Conservation (phyloP, 1,284 basidiomycete species). For the Sporisorium scitamineum region DNA sequence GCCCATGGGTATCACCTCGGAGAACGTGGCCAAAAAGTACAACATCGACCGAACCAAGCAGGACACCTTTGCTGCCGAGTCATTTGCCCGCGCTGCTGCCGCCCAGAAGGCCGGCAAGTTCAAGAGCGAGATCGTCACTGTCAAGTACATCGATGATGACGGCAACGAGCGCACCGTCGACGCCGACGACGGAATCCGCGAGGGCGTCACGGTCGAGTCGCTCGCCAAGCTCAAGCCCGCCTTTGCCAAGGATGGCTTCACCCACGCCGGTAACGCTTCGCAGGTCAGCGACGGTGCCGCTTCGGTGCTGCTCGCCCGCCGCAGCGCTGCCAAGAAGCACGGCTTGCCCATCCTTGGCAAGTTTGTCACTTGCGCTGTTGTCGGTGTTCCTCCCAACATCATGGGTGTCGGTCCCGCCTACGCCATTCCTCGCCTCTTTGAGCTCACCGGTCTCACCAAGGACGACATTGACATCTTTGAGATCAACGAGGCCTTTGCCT, state of each 20-base stretch:
- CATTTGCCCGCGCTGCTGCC: constrained; percentile 83
- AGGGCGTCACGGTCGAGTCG: constrained; percentile 88
- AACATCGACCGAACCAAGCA: constrained; percentile 80
- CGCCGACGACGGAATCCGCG: constrained; percentile 85
- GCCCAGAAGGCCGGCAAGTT: constrained; percentile 92
- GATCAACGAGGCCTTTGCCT: constrained; percentile 71
- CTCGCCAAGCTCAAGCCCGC: constrained; percentile 92
- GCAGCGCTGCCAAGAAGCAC: constrained; percentile 87
- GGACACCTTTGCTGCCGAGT: constrained; percentile 86
- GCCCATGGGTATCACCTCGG: constrained; percentile 97
- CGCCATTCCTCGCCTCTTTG: constrained; percentile 66
- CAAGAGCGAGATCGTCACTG: constrained; percentile 88
- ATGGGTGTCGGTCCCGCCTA: constrained; percentile 69
- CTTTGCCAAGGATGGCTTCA: constrained; percentile 87
- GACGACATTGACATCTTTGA: constrained; percentile 66
- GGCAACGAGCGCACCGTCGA: constrained; percentile 83
- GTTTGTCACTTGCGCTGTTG: constrained; percentile 81
- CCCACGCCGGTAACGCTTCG: constrained; percentile 91
- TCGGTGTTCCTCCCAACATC: constrained; percentile 73
- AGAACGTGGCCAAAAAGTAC: constrained; percentile 89
- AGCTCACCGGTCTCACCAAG: constrained; percentile 61
- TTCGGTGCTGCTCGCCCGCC: constrained; percentile 87
- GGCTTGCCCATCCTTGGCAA: constrained; percentile 93
- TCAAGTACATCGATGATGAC: constrained; percentile 84
- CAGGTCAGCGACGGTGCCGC: constrained; percentile 98